Evolutionary conservation across 2,329 filamentous ascomycete species (phyloP), one percentile per base, ranked within the genome.

Genomic region (Aspergillus nomiae): DNA sequence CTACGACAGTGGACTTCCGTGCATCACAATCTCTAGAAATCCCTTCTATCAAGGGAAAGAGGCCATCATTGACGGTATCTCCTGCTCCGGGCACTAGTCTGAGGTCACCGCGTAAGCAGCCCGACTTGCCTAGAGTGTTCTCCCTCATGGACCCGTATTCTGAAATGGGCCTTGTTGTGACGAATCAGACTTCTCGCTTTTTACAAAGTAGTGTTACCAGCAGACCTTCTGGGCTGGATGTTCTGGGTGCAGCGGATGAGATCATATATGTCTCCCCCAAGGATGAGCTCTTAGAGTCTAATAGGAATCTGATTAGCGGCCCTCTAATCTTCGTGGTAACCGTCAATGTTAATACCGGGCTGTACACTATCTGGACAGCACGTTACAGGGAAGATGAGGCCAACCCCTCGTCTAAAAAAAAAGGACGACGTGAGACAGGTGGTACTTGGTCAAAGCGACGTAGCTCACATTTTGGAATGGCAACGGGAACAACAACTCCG

Each of bases 291-390:
- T 63, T 70, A 21, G 68, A 64, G 14, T 67, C 60, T 1, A 67
- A 63, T 53, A 64, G 69, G 30, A 70, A 70, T 38, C 72, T 69
- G 24, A 80, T 79, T 54, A 80, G 81, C 59, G 80, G 84, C 34
- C 83, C 83, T 21, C 79, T 97, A 30, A 85, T 91, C 12, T 81
- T 98, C 61, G 89, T 92, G 12, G 86, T 97, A 57, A 97, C 94
- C 0, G 83, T 90, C 65, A 97, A 97, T 73, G 82, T 88, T 60
- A 89, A 92, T 67, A 87, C 87, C 3, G 90, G 88, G 69, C 85
- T 89, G 70, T 93, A 96, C 74, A 95, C 89, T 3, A 83, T 98
- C 53, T 98, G 94, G 94, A 89, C 89, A 63, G 85, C 94, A 58
- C 86, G 88, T 51, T 96, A 96, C 74, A 82, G 93, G 59, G 85